Evolutionary conservation across 768 basidiomycete genomes (phyloP).

Genomic region (Mycena latifolia): DNA sequence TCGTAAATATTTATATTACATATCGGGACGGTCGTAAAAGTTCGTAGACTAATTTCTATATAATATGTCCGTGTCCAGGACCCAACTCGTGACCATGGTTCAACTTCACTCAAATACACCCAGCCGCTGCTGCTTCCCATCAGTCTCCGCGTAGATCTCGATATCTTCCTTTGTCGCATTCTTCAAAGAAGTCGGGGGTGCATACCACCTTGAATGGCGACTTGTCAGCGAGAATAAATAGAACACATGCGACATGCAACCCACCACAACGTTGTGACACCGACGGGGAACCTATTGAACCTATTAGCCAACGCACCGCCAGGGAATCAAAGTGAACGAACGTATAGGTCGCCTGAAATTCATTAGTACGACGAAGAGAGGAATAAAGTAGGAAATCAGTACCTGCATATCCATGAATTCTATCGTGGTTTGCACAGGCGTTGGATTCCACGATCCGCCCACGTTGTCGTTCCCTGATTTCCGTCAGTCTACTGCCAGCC

Average conservation of each 20-base stretch:
- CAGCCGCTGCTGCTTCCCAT: conserved; percentile 29
- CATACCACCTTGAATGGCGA: conserved; percentile 50
- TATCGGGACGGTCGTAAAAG: neutral
- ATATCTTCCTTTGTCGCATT: conserved; percentile 14
- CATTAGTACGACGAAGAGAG: neutral
- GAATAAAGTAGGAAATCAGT: conserved; percentile 22
- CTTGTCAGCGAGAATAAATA: neutral
- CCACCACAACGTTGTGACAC: conserved; percentile 68
- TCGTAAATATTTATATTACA: too few relatives aligned
- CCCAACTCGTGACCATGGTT: too few relatives aligned
- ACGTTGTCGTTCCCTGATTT: conserved; percentile 61
- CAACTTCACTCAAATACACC: conserved; percentile 29
- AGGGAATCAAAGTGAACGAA: conserved; percentile 7
- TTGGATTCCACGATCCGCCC: conserved; percentile 65
- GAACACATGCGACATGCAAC: neutral
- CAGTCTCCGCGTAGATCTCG: conserved; percentile 31
- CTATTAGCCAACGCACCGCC: neutral
- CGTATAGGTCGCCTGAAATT: conserved; percentile 70
- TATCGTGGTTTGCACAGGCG: conserved; percentile 68
- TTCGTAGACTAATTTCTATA: neutral
- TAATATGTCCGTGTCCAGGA: neutral
- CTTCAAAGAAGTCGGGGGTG: conserved; percentile 37
- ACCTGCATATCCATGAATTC: conserved; percentile 74
- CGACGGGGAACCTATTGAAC: conserved; percentile 71
- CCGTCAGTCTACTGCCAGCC: conserved; percentile 4